These are phyloP conservation scores for Ogataea neopini DNA, from an alignment of 805 yeast genomes.

Conservation along the genomic window DNA sequence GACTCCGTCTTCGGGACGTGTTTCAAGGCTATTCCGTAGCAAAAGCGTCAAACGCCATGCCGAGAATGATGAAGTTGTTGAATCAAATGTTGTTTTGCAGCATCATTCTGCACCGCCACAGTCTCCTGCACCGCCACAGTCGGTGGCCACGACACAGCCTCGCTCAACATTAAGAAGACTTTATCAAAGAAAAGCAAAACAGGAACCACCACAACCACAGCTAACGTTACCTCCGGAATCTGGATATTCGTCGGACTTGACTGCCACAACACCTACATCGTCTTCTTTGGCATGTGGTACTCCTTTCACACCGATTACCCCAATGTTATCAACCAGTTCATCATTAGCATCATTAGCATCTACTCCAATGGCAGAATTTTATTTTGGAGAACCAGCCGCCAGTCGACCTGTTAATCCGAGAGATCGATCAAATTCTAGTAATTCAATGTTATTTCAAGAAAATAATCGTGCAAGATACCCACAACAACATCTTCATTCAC, in stretches of 20 bases:
- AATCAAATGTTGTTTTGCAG: not conserved
- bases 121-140: conserved; percentile 1
- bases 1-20: conserved; percentile 14
- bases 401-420: conserved; percentile 5
- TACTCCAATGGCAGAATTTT: not conserved
- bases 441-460: conserved; percentile 15
- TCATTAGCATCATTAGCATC: conserved; percentile 19
- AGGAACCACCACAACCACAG: conserved; percentile 5
- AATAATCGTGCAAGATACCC: conserved; percentile 7
- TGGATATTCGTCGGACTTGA: conserved; percentile 9
- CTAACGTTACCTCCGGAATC: not conserved
- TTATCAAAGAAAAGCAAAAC: conserved; percentile 19
- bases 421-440: conserved; percentile 25
- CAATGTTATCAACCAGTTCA: conserved; percentile 28
- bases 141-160: conserved; percentile 12
- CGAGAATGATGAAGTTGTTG: not conserved
- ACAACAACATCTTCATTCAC: conserved; percentile 7
- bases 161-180: conserved; percentile 16
- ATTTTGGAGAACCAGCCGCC: not conserved
- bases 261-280: conserved; percentile 14
- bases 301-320: conserved; percentile 26
- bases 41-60: conserved; percentile 19
- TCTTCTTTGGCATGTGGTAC: not conserved
- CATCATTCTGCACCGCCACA: conserved; percentile 2
- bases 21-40: conserved; percentile 24